Conservation (phyloP, 805 yeast genomes). For the Komagataella populi region DNA sequence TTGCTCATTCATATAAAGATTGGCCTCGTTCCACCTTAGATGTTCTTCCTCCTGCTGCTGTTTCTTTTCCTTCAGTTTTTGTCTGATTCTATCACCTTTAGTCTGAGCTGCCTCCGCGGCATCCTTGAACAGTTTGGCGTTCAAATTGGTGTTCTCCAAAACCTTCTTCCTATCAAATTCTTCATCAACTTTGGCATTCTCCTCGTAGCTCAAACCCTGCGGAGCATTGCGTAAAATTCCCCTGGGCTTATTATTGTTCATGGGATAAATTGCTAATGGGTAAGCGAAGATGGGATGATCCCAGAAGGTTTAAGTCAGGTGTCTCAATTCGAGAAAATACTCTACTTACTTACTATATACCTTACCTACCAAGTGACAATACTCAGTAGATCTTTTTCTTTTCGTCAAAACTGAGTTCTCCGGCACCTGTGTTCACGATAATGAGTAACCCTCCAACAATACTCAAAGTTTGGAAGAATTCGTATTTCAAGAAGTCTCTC, state of each 20-base stretch:
- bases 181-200: not conserved
- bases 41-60: conserved; percentile 19
- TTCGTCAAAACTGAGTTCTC: conserved; percentile 84
- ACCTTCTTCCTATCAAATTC: not conserved
- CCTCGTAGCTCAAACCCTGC: conserved; percentile 8
- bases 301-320: not conserved
- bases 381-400: conserved; percentile 78
- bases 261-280: conserved; percentile 1
- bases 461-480: conserved; percentile 86
- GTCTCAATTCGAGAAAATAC: not conserved
- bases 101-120: conserved; percentile 3
- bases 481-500: conserved; percentile 84
- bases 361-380: not conserved
- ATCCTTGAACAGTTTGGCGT: conserved; percentile 35
- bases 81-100: conserved; percentile 33
- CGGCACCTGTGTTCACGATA: conserved; percentile 94
- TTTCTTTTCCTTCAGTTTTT: conserved; percentile 24
- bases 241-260: conserved; percentile 9
- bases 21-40: conserved; percentile 78
- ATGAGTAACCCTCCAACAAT: conserved; percentile 89
- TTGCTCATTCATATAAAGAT: conserved; percentile 60
- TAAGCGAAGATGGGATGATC: conserved; percentile 2
- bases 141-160: conserved; percentile 55
- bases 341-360: not conserved
- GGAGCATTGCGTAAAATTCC: conserved; percentile 20